phyloP scores from a whole-genome alignment of 2,329 filamentous ascomycete species.

The Byssoonygena ceratinophila region DNA sequence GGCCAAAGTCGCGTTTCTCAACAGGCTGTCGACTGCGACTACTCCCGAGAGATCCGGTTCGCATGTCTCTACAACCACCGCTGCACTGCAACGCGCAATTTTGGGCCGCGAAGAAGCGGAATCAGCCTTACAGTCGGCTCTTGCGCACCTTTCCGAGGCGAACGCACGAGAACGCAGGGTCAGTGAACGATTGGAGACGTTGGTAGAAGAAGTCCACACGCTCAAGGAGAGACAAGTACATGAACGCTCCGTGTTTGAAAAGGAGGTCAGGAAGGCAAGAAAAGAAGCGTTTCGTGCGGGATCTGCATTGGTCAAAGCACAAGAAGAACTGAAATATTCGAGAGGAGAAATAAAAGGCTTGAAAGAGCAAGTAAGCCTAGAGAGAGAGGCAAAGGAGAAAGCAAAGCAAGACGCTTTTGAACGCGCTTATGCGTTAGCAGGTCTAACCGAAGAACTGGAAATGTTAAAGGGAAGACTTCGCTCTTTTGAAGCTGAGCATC shows the following conservation, averaged over 20 bases:
- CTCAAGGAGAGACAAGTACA: conserved; percentile 43
- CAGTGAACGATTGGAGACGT: conserved; percentile 36
- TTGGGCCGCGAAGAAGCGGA: conserved; percentile 40
- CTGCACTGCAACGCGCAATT: conserved; percentile 36
- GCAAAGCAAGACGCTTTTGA: conserved; percentile 41
- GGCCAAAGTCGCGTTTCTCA: conserved; percentile 40
- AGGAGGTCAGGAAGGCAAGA: conserved; percentile 45
- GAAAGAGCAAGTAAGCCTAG: conserved; percentile 43
- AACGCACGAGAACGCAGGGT: conserved; percentile 36
- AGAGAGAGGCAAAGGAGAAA: conserved; percentile 39
- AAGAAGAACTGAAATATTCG: conserved; percentile 41
- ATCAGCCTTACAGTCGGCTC: conserved; percentile 27
- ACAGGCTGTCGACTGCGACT: conserved; percentile 29
- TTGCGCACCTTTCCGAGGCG: conserved; percentile 33
- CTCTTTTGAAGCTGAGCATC: conserved; percentile 31
- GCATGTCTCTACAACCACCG: conserved; percentile 32
- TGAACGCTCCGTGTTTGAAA: conserved; percentile 44
- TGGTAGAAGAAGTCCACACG: conserved; percentile 43
- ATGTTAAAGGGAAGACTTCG: conserved; percentile 34
- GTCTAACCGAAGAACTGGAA: conserved; percentile 37
- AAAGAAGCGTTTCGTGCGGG: conserved; percentile 51
- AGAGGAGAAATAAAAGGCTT: conserved; percentile 39
- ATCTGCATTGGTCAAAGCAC: conserved; percentile 44
- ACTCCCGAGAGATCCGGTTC: conserved; percentile 25
- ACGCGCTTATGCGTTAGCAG: conserved; percentile 37